Base-by-base conservation (phyloP, 306 rosid species). In the Carpinus fangiana region DNA sequence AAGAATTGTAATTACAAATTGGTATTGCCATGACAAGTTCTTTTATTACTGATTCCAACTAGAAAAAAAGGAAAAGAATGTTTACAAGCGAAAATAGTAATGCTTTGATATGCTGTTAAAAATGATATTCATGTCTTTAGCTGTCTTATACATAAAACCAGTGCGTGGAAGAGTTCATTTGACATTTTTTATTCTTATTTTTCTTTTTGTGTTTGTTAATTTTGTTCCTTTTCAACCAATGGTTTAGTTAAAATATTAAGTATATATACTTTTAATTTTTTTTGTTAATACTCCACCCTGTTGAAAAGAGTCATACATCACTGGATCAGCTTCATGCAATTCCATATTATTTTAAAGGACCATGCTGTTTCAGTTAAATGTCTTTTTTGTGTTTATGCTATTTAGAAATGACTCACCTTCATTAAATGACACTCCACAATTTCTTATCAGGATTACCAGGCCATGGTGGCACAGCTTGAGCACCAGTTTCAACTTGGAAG, bases 401-500 rank as follows among this genome's bases (percentile, higher is more conserved):
- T 82, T 75, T 71, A 72, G 79, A 77, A 65, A 71, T 45, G 66
- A 56, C 34, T 74, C 76, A 69, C 12, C 80, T 81, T 59, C 38
- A 7, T 64, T 59, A 57, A 12, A 51, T 77, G 76, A 60, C 60
- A n/a, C 60, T 6, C 17, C 51, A 43, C 36, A 48, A 73, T 52
- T 76, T 66, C 82, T 65, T 61, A 73, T 82, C 85, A 92, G 98
- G 98, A 94, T 90, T 94, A 94, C 86, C 95, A 90, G 83, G 92
- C 97, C 78, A 87, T 94, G 97, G 97, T 94, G 84, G 97, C 98
- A 60, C 98, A 94, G 76, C 95, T 94, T 20, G 98, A 94, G 82
- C 98, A 94, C 84, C 98, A 94, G 80, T 94, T 94, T 81, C 93
- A 90, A 60, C 92, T 92, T 18, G 90, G 97, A 80, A 94, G 95